phyloP scores from a whole-genome alignment of 192 early-diverging fungal genomes.

The Neocallimastix lanati region DNA sequence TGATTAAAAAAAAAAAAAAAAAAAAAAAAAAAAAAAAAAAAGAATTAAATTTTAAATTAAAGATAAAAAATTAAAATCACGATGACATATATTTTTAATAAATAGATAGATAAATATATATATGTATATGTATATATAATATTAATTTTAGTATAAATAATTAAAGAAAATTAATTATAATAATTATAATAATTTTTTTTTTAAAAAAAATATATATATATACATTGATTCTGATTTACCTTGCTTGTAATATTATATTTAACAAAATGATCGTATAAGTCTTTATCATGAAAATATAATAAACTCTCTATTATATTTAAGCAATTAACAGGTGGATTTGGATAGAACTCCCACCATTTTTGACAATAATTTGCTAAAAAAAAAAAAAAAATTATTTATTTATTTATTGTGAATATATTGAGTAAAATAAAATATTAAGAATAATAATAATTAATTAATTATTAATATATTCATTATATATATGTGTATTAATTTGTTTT shows the following conservation, averaged over 20 bases:
- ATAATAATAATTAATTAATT: background rate
- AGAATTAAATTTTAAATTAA: too few species aligned
- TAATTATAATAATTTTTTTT: too few species aligned
- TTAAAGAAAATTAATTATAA: too few species aligned
- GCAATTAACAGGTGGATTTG: conserved; percentile 36
- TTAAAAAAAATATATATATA: too few species aligned
- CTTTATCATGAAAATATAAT: conserved; percentile 23
- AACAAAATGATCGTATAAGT: conserved; percentile 24
- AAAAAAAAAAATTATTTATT: too few species aligned
- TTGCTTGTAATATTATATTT: conserved; percentile 19
- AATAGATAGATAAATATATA: too few species aligned
- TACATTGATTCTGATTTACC: conserved; percentile 10
- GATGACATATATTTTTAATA: too few species aligned
- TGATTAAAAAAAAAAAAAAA: background rate
- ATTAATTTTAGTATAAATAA: too few species aligned
- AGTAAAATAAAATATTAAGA: conserved; percentile 1
- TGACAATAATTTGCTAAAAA: conserved; percentile 45
- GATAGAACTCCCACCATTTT: conserved; percentile 52
- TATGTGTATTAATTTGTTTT: background rate
- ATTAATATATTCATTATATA: background rate
- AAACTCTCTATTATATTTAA: conserved; percentile 29
- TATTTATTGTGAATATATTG: too few species aligned
- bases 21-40: too few species aligned
- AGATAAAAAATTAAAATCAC: too few species aligned
- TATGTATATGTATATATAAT: too few species aligned